Evolutionary conservation across 208 protist genomes (phyloP).

Genomic region (Wallacemonas rigidus): DNA sequence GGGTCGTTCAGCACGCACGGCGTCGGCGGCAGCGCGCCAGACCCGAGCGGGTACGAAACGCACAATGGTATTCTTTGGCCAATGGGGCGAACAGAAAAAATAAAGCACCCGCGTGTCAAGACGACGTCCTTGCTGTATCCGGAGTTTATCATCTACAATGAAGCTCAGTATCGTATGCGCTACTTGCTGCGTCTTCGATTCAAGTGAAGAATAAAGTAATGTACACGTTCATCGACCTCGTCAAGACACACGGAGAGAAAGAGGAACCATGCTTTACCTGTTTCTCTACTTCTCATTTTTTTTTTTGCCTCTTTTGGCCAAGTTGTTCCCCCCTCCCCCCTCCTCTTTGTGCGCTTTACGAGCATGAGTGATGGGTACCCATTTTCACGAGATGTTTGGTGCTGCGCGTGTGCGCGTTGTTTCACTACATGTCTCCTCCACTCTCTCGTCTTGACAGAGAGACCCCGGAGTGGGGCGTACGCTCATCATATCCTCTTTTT

Average conservation of each 20-base stretch:
- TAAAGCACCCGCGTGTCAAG: constrained; percentile 17
- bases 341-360: no score
- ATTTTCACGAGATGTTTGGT: no score
- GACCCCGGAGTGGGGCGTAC: not conserved
- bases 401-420: no score
- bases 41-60: constrained; percentile 18
- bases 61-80: constrained; percentile 41
- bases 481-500: not conserved
- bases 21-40: constrained; percentile 29
- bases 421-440: no score
- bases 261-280: not conserved
- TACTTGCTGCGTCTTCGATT: constrained; percentile 67
- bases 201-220: not conserved
- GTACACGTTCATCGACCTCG: no score
- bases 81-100: constrained; percentile 22
- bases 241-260: no score
- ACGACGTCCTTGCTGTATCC: constrained; percentile 55
- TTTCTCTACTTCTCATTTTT: constrained; percentile 11
- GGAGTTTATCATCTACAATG: constrained; percentile 88
- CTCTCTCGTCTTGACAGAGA: no score
- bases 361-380: no score
- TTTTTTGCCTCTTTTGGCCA: no score
- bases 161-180: constrained; percentile 52
- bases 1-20: constrained; percentile 47
- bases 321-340: no score